Conservation (phyloP, 257 asterid genomes). For the Salvia rosmarinus region DNA sequence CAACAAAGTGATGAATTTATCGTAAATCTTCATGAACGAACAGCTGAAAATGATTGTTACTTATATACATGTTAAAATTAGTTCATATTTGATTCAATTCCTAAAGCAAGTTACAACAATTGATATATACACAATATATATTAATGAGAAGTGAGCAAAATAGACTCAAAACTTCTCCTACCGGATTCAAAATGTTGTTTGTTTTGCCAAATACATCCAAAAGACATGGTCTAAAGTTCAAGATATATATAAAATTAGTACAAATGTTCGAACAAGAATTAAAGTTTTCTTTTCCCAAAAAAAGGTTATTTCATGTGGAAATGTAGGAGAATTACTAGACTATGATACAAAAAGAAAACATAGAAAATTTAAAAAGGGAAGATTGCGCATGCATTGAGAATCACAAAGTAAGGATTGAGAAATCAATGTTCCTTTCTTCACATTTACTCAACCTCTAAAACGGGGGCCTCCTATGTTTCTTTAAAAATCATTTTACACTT, state of each 20-base stretch:
- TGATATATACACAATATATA: too few species aligned
- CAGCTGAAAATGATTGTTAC: too few species aligned
- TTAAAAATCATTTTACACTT: constrained; percentile 23
- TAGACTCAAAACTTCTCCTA: not conserved
- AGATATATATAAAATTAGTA: not conserved
- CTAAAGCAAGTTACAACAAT: not conserved
- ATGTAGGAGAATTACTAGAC: constrained; percentile 18
- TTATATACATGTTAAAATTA: too few species aligned
- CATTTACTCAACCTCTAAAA: constrained; percentile 43
- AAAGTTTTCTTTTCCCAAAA: not conserved
- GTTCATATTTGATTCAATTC: too few species aligned
- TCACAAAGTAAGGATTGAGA: constrained; percentile 41
- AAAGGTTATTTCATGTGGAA: constrained; percentile 19
- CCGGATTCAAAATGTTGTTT: not conserved
- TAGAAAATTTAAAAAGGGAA: constrained; percentile 22
- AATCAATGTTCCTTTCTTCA: constrained; percentile 45
- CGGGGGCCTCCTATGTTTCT: constrained; percentile 26
- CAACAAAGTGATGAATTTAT: too few species aligned
- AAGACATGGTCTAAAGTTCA: not conserved
- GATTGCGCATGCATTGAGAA: constrained; percentile 56
- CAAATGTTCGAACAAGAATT: not conserved
- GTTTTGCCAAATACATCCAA: constrained; percentile 1
- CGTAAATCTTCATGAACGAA: too few species aligned
- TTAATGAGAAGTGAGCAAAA: not conserved
- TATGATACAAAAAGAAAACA: constrained; percentile 32